Conservation (phyloP, 768 basidiomycete species). For the Lentinula edodes region DNA sequence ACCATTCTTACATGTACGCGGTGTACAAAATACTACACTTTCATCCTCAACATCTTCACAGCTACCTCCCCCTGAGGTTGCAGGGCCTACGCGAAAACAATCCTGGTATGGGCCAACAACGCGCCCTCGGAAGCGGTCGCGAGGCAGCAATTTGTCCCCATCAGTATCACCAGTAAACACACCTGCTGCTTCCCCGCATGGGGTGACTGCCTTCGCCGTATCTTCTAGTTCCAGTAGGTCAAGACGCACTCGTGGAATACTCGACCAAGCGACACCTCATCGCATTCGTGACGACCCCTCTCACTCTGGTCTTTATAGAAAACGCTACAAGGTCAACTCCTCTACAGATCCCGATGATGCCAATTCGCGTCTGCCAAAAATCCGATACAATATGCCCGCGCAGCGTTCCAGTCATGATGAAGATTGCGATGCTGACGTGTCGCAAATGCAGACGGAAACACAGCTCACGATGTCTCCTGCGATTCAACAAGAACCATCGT, state of each 20-base stretch:
- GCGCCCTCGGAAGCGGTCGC: background rate
- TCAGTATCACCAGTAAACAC: background rate
- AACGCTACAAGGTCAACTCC: background rate
- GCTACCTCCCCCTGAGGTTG: background rate
- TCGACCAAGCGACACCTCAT: background rate
- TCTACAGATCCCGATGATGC: background rate
- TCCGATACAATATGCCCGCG: background rate
- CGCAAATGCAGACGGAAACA: background rate
- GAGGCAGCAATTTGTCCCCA: background rate
- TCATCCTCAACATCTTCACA: background rate
- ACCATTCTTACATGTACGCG: background rate
- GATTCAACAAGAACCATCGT: background rate
- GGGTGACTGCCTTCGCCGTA: background rate
- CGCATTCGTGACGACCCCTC: background rate
- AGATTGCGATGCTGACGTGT: background rate
- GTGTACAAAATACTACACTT: background rate
- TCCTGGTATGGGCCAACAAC: background rate
- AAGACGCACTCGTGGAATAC: background rate
- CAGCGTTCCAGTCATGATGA: background rate
- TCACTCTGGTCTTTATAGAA: background rate
- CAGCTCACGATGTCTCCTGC: background rate
- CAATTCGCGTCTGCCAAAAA: background rate
- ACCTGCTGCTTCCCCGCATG: background rate
- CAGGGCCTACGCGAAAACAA: background rate
- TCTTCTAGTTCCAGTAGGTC: background rate